Conservation (phyloP, 441 rosid genomes). For the Adansonia rubrostipa region DNA sequence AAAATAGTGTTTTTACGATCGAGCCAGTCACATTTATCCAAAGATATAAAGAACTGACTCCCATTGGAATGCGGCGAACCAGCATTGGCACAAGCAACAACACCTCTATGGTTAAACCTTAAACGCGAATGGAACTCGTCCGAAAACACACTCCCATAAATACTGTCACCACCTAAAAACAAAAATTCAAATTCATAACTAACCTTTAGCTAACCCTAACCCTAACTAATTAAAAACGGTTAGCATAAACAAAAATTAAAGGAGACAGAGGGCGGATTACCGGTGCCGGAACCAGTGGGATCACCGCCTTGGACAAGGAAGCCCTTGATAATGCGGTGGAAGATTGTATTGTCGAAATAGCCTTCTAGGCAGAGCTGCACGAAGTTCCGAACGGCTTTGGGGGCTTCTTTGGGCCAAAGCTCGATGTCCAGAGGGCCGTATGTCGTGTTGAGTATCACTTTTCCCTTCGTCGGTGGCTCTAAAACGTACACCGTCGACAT, state of each 20-base stretch:
- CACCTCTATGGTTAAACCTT: slow-evolving; percentile 86
- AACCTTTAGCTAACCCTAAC: slow-evolving; percentile 7
- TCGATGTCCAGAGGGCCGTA: slow-evolving; percentile 88
- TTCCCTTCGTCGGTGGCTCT: slow-evolving; percentile 94
- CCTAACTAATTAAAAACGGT: background rate
- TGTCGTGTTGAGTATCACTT: slow-evolving; percentile 73
- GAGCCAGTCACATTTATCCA: slow-evolving; percentile 95
- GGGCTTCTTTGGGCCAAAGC: slow-evolving; percentile 94
- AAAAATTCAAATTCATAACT: background rate
- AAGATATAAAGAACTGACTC: slow-evolving; percentile 86
- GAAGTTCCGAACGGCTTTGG: slow-evolving; percentile 90
- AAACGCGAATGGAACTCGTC: slow-evolving; percentile 91
- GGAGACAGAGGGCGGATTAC: slow-evolving; percentile 32
- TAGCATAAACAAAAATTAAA: background rate
- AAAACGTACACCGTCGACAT: slow-evolving; percentile 89
- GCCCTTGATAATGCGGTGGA: slow-evolving; percentile 89
- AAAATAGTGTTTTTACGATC: slow-evolving; percentile 79
- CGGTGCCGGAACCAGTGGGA: slow-evolving; percentile 87
- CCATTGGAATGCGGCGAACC: slow-evolving; percentile 84
- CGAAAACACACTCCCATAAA: slow-evolving; percentile 66
- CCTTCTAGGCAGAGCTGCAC: slow-evolving; percentile 92
- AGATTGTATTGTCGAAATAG: slow-evolving; percentile 79
- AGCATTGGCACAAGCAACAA: slow-evolving; percentile 92
- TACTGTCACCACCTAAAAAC: slow-evolving; percentile 77
- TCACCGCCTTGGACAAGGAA: slow-evolving; percentile 92